Base-by-base conservation (phyloP, 352 stramenopile species). In the Phytophthora syringae region DNA sequence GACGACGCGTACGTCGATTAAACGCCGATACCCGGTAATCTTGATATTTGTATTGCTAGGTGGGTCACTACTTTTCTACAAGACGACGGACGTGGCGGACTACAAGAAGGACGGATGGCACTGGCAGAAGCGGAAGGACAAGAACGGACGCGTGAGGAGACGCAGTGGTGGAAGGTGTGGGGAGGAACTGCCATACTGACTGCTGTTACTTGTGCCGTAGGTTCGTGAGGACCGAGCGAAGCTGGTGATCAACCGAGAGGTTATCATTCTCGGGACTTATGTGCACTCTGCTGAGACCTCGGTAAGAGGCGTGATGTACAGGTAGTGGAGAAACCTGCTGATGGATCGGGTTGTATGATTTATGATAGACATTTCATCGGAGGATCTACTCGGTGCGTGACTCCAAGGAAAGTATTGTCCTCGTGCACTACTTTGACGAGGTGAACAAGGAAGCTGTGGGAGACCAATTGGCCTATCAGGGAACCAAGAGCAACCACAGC, bases 401-500 rank as follows among this genome's bases (percentile, higher is more conserved):
- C 57, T 80, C 74, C 2, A 75, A 88, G 11, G 72, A 87, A 20
- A 73, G 79, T 30, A 77, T 94, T 32, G 79, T 95, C 20, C 83
- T 95, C n/a, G 88, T 95, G 3, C 88, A 95, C 54, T 95, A 95
- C 72, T 91, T 95, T 68, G 84, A 95, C 34, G 85, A 94, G 70
- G 60, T 73, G 4, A 74, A 89, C 62, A 94, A 91, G 65, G 48
- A 69, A 18, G 28, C 30, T 18, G 40, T 45, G 24, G 18, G 24
- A 52, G 27, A 43, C 59, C 60, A 40, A 22, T 22, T 37, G n/a
- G 30, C 36, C 5, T 45, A 40, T 9, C 21, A 54, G 22, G 43
- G 18, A 37, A 59, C 7, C 24, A 64, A 49, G 12, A 62, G 2
- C 36, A 42, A 15, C 36, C 5, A 34, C 28, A 60, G n/a, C 45